Evolutionary conservation across 495 filamentous ascomycete species (phyloP), one percentile per base, ranked within the genome.

Genomic region (Chaetomium fimeti): DNA sequence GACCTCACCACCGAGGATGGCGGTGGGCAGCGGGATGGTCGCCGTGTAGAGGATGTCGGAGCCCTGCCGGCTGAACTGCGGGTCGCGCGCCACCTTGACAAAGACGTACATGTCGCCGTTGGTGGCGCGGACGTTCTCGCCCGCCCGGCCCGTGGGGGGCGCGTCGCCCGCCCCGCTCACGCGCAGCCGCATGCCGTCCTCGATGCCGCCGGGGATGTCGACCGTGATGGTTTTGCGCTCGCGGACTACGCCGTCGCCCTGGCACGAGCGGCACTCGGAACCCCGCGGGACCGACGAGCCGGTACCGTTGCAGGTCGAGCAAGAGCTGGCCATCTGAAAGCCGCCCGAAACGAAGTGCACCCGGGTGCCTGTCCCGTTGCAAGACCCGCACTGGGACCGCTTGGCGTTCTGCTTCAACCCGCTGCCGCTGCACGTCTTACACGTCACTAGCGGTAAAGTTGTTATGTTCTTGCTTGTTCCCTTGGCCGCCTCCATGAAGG

Each of bases 401-500:
- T 88, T 85, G 18, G 88, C 82, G 3, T 93, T 92, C 49, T 86
- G 75, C 78, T 97, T 97, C 79, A 98, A 53, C 13, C 94, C 94
- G 70, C 80, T 88, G 49, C 94, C 94, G 18, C 75, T 76, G 73
- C 94, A 98, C 2, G 90, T 93, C 62, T 84, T 83, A 69, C 94
- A 98, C 64, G 87, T 79, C 6, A 86, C 82, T 62, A 94, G 73
- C 12, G 94, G 92, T 9, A 86, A 87, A 65, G 95, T 89, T 63
- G 77, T 82, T 45, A 98, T 90, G 24, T 90, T 86, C 75, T 93
- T 90, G 57, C 75, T 84, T 25, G 85, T 85, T 13, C 94, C 94
- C 77, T 93, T 96, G 20, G 94, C 94, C 6, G 94, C 92, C 66
- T 98, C 95, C 89, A 92, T 91, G 75, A 98, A 98, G 1, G 90